Conservation (phyloP, 1,139 yeast species). For the Candida pseudoviswanathii region DNA sequence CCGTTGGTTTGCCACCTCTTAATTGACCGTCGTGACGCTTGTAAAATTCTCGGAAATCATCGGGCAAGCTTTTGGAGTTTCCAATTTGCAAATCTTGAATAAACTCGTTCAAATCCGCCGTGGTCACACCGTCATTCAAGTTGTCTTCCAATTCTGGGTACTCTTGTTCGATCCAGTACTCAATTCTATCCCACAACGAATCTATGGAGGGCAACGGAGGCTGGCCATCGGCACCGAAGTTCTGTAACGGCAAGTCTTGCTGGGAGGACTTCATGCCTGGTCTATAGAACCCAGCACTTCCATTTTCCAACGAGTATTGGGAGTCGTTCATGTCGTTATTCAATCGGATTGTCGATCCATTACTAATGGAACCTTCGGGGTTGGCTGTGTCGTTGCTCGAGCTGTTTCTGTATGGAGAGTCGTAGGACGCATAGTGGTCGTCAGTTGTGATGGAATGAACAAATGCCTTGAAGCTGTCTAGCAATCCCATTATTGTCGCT, state of each 20-base stretch:
- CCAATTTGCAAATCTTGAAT: constrained; percentile 70
- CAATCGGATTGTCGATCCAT: constrained; percentile 10
- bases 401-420: constrained; percentile 44
- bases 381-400: constrained; percentile 19
- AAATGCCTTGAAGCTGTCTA: constrained; percentile 51
- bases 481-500: constrained; percentile 37
- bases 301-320: constrained; percentile 28
- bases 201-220: constrained; percentile 75
- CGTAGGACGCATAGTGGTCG: constrained; percentile 65
- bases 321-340: constrained; percentile 23
- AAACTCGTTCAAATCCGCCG: constrained; percentile 74
- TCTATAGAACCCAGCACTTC: constrained; percentile 29
- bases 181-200: constrained; percentile 75
- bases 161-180: constrained; percentile 71
- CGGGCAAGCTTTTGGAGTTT: constrained; percentile 53
- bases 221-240: constrained; percentile 49
- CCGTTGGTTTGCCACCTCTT: constrained; percentile 73
- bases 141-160: constrained; percentile 81
- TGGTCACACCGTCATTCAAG: constrained; percentile 68
- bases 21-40: constrained; percentile 83
- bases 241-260: constrained; percentile 42
- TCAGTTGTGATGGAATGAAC: constrained; percentile 64
- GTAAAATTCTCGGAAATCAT: constrained; percentile 74
- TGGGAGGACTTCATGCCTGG: constrained; percentile 43
- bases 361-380: constrained; percentile 7